Percentiles rank a stretch among this genome's conserved stretches.
Evolutionary conservation across 2,329 filamentous ascomycete species (phyloP).

Genomic region (Penicillium sp.): DNA sequence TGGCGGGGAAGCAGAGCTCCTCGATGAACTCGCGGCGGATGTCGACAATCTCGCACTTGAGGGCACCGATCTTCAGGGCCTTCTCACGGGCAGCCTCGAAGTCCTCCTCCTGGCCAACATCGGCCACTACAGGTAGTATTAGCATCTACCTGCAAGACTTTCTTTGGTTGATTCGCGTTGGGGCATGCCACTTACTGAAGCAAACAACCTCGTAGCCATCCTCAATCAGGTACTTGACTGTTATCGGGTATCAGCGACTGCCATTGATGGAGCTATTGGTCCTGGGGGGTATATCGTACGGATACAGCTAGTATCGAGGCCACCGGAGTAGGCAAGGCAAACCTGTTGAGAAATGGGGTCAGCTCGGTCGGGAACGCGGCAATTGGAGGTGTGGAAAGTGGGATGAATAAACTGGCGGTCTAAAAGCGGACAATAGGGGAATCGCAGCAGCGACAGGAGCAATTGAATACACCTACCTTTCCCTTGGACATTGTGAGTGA

Average conservation of each 20-base stretch:
- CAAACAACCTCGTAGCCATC: constrained; percentile 66
- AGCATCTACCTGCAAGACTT: constrained; percentile 13
- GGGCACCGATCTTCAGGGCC: constrained; percentile 71
- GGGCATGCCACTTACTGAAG: constrained; percentile 54
- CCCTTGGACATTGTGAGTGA: constrained; percentile 35
- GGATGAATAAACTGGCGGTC: constrained; percentile 27
- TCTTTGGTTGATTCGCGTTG: not conserved
- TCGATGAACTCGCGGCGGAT: constrained; percentile 77
- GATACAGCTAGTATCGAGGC: constrained; percentile 66
- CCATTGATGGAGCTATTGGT: constrained; percentile 22
- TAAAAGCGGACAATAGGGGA: constrained; percentile 11
- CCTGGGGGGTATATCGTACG: constrained; percentile 44
- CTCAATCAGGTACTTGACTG: constrained; percentile 55
- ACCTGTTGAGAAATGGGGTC: constrained; percentile 35
- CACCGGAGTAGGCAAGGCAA: constrained; percentile 53
- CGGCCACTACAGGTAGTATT: constrained; percentile 58
- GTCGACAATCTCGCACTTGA: constrained; percentile 67
- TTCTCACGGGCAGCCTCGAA: constrained; percentile 75
- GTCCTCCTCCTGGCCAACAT: constrained; percentile 79
- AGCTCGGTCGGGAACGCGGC: constrained; percentile 20
- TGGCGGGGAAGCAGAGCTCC: constrained; percentile 78
- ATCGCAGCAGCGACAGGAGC: constrained; percentile 1
- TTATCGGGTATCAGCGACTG: constrained; percentile 27
- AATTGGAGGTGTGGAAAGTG: constrained; percentile 17
- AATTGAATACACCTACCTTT: constrained; percentile 31